Base-by-base conservation (phyloP, 176 grass and related monocot genomes). In the Triticum dicoccoides region DNA sequence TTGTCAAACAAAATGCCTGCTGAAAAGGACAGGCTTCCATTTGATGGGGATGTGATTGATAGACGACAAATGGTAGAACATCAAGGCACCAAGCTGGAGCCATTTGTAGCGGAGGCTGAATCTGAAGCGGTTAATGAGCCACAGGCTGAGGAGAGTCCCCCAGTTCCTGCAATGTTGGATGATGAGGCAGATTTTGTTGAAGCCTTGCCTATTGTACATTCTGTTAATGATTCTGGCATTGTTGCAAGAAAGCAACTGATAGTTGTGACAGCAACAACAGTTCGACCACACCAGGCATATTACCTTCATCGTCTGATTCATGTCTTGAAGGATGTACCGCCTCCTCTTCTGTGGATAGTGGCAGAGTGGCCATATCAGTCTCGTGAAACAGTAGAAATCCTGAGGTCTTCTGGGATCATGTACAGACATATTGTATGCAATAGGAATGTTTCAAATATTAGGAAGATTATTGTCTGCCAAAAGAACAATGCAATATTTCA, bases 401-500 rank as follows among this genome's bases (percentile, higher is more conserved):
- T 98, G 82, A 96, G 94, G 85, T 81, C 93, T 77, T 92, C 96
- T 21, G 92, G 96, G 24, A 47, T 98, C 81, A 96, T 98, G 92
- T 98, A 94, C 82, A 95, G 96, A 66, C 96, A 98, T 94, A 86
- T 98, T 90, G 85, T 91, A 51, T 98, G 93, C 86, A 79, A 86
- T 69, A 85, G 91, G 65, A 98, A 98, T 85, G 76, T 66, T 35
- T 94, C 92, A 66, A 91, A 88, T 69, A 79, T 82, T 79, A 92
- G 86, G 85, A 91, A 96, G 82, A 98, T 90, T 82, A 76, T 89
- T 69, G 90, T 88, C 70, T 96, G 90, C 63, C 92, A 97, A 76
- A 90, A 93, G 89, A 98, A 98, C 87, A 91, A 92, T 71, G 96
- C 96, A 61, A 84, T 98, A 88, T 95, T 87, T 88, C 96, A 96